Percentiles rank a stretch among this genome's conserved stretches.
phyloP scores from a whole-genome alignment of 768 basidiomycete species.

The Boletus vinaceobasis region DNA sequence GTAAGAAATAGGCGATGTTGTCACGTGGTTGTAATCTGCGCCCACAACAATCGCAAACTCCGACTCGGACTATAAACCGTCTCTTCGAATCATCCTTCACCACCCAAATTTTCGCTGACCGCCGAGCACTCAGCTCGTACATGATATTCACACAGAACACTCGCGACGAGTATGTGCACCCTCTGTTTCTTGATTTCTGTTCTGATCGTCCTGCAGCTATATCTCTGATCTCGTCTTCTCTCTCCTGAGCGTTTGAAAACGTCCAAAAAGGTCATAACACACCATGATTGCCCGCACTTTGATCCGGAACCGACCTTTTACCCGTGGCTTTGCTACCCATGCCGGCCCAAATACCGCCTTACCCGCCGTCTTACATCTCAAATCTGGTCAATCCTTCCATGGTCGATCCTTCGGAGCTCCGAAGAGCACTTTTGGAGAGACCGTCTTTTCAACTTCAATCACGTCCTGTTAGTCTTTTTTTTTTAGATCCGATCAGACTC shows the following conservation, averaged over 20 bases:
- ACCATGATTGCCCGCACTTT: slow-evolving; percentile 60
- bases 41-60: slow-evolving; percentile 20
- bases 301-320: slow-evolving; percentile 45
- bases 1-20: neutral
- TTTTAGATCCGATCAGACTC: slow-evolving; percentile 2
- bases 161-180: slow-evolving; percentile 73
- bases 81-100: neutral
- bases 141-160: slow-evolving; percentile 87
- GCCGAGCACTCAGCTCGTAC: slow-evolving; percentile 36
- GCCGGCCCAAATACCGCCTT: slow-evolving; percentile 43
- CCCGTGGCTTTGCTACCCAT: slow-evolving; percentile 68
- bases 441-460: slow-evolving; percentile 98
- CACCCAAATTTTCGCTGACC: neutral
- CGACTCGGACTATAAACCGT: slow-evolving; percentile 9
- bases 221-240: slow-evolving; percentile 90
- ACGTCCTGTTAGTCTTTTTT: slow-evolving; percentile 75
- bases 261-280: slow-evolving; percentile 25
- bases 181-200: neutral
- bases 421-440: slow-evolving; percentile 89
- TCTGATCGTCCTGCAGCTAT: slow-evolving; percentile 52
- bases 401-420: slow-evolving; percentile 89
- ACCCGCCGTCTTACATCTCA: slow-evolving; percentile 88
- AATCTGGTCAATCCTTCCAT: slow-evolving; percentile 88
- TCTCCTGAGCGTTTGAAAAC: slow-evolving; percentile 41
- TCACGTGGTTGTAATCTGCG: neutral